Evolutionary conservation across 768 basidiomycete genomes (phyloP), one percentile per base, ranked within the genome.

Genomic region (Psilocybe cyanescens): DNA sequence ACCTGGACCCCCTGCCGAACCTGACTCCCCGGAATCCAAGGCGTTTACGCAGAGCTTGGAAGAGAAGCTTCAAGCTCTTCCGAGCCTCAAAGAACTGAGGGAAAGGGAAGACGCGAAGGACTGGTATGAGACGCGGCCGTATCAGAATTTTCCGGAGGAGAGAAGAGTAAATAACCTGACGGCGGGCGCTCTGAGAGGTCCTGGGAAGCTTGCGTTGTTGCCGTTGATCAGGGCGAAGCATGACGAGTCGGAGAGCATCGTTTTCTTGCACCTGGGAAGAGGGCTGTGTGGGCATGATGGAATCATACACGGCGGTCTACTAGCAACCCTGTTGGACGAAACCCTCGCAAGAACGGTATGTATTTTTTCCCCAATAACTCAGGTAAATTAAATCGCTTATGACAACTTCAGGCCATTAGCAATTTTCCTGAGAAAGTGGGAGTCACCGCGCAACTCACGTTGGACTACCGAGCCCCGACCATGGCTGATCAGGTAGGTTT

Each of bases 221-320:
- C 95, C 95, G 2, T 70, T 99, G 3, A 85, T 94, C 9, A 83
- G 95, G 19, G 85, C 85, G 16, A 85, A 80, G 67, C 80, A 77
- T 58, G 94, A 97, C 75, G 92, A 95, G 71, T 81, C 79, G 9
- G 92, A 94, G 75, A 84, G 85, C 8, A 70, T 87, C 29, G 79
- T 86, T 4, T 78, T 97, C 61, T 58, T 95, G 1, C 97, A 98
- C 68, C 79, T 97, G 2, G 97, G 97, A 1, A 77, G 91, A 45
- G 91, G 89, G 2, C 63, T 99, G 55, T 99, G 97, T 70, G 96
- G 93, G 3, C 91, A 97, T 64, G 95, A 97, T 74, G 97, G 97
- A 0, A 95, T 99, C 62, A 78, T 98, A 2, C 97, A 99, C 67
- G 97, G 97, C 0, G 97, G 97, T 1, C 68, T 99, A 60, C 79